Conservation (phyloP, 2,329 filamentous ascomycete genomes). For the Xylariaceae sp. region DNA sequence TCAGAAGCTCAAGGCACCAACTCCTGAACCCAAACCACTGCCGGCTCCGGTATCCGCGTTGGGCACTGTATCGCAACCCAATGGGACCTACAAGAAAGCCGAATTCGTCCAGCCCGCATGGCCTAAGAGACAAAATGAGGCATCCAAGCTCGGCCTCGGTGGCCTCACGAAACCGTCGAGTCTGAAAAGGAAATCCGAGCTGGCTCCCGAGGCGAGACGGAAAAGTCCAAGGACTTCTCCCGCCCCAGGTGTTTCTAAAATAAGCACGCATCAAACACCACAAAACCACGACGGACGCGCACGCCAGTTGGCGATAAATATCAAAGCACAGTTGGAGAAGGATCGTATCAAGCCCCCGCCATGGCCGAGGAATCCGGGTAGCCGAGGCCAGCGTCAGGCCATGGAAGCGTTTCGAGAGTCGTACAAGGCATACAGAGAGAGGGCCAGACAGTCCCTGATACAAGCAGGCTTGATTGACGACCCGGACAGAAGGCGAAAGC, state of each 20-base stretch:
- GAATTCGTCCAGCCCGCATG: conserved; percentile 19
- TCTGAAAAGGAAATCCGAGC: conserved; percentile 13
- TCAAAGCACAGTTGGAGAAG: conserved; percentile 44
- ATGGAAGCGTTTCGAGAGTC: conserved; percentile 49
- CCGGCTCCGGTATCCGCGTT: no score
- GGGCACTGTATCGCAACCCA: no score
- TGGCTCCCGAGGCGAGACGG: conserved; percentile 5
- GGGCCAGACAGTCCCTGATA: conserved; percentile 49
- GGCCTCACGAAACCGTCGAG: conserved; percentile 4
- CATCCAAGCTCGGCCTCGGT: neutral
- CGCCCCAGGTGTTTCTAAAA: neutral
- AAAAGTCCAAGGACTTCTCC: conserved; percentile 13
- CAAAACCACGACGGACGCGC: conserved; percentile 10
- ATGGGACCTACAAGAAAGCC: conserved; percentile 5
- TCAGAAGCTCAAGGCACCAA: no score
- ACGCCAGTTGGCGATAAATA: conserved; percentile 34
- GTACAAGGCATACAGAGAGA: conserved; percentile 50
- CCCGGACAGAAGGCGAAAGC: conserved; percentile 52
- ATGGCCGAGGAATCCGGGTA: conserved; percentile 50
- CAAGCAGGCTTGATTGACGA: conserved; percentile 56
- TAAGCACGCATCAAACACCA: neutral
- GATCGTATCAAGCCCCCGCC: conserved; percentile 46
- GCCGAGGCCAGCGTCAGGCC: conserved; percentile 39
- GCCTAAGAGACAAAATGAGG: conserved; percentile 10
- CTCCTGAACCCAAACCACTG: no score